These are phyloP conservation scores for Cylindrotheca fusiformis DNA, from an alignment of 108 stramenopile species.

Conservation along the genomic window DNA sequence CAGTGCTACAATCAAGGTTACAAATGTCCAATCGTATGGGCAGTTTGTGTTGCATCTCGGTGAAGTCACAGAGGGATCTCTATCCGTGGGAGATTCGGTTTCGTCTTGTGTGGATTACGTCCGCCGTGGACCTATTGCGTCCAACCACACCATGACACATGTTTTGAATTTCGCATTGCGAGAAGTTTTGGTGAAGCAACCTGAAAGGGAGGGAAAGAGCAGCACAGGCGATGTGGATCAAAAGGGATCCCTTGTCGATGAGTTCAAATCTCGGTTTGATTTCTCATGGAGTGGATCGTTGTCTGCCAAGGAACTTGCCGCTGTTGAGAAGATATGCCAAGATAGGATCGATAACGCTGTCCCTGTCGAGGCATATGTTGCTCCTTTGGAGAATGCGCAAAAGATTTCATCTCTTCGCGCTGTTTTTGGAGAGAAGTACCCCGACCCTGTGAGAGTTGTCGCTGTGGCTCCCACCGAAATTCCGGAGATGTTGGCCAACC, in stretches of 20 bases:
- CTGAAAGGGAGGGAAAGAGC: conserved; percentile 34
- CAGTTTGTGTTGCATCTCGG: conserved; percentile 92
- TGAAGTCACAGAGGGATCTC: conserved; percentile 59
- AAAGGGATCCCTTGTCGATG: conserved; percentile 95
- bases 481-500: conserved; percentile 81
- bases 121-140: conserved; percentile 91
- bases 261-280: conserved; percentile 96
- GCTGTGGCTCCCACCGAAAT: conserved; percentile 79
- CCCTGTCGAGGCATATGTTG: conserved; percentile 81
- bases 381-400: conserved; percentile 81
- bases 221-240: conserved; percentile 74
- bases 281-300: conserved; percentile 90
- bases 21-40: conserved; percentile 88
- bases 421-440: conserved; percentile 99
- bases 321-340: conserved; percentile 65
- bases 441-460: conserved; percentile 99
- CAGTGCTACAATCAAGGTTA: conserved; percentile 55
- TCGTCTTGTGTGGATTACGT: conserved; percentile 92
- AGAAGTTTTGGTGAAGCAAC: conserved; percentile 74
- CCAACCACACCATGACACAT: conserved; percentile 99
- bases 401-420: conserved; percentile 92
- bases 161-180: conserved; percentile 95
- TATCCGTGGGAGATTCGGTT: conserved; percentile 82
- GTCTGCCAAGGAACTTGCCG: conserved; percentile 73
- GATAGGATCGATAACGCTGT: conserved; percentile 57